Evolutionary conservation across 192 early-diverging fungal genomes (phyloP).

Genomic region (Linnemannia elongata): DNA sequence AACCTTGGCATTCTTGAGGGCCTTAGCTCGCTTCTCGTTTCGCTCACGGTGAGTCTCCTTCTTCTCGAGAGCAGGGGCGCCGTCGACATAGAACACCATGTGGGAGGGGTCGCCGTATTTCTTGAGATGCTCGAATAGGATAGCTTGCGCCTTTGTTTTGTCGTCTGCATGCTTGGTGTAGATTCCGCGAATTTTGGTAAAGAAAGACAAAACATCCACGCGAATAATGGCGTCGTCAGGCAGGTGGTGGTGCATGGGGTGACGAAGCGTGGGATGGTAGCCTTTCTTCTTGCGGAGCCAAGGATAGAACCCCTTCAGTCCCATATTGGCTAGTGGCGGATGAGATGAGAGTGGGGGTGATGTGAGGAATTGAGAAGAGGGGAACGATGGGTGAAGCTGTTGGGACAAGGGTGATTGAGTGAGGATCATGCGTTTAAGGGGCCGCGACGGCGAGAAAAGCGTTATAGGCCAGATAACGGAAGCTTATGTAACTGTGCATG

Average conservation of each 20-base stretch:
- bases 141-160: background rate
- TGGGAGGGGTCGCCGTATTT: constrained; percentile 4
- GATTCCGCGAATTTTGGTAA: background rate
- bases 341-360: too few relatives aligned
- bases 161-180: constrained; percentile 1
- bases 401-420: too few relatives aligned
- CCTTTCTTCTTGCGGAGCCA: constrained; percentile 8
- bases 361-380: too few relatives aligned
- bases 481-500: too few relatives aligned
- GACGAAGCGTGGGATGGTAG: background rate
- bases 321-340: background rate
- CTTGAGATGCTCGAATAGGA: background rate
- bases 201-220: background rate
- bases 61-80: constrained; percentile 17
- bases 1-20: constrained; percentile 12
- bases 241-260: background rate
- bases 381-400: too few relatives aligned
- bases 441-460: too few relatives aligned
- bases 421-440: too few relatives aligned
- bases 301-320: background rate
- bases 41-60: constrained; percentile 8
- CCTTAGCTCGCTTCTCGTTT: background rate
- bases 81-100: constrained; percentile 21
- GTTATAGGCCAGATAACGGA: too few relatives aligned
- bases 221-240: background rate